Percentiles rank a stretch among this genome's conserved stretches.
Conservation (phyloP, 371 early-diverging fungal genomes). For the Apophysomyces sp. region DNA sequence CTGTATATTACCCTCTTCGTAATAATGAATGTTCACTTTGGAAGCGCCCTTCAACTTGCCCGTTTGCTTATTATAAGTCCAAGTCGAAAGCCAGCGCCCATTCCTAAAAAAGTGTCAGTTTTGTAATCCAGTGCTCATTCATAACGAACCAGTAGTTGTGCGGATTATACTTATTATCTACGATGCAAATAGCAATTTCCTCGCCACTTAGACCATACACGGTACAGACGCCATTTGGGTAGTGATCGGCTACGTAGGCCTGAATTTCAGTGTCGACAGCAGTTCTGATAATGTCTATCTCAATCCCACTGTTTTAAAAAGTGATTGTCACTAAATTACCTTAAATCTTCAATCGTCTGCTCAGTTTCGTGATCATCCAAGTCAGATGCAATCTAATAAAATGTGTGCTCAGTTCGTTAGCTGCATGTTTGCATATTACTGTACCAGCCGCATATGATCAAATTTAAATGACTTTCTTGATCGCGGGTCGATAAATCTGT, state of each 20-base stretch:
- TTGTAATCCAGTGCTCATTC: neutral
- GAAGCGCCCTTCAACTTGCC: conserved; percentile 69
- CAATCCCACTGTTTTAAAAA: neutral
- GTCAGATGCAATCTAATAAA: conserved; percentile 52
- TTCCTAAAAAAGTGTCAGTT: conserved; percentile 54
- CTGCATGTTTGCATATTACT: neutral
- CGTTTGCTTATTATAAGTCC: conserved; percentile 63
- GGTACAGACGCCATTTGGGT: conserved; percentile 69
- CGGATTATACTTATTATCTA: conserved; percentile 89
- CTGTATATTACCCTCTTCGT: conserved; percentile 98
- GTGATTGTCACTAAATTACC: conserved; percentile 21
- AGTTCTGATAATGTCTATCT: conserved; percentile 24
- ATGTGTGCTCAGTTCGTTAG: neutral
- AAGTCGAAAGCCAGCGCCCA: conserved; percentile 89
- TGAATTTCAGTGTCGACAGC: conserved; percentile 64
- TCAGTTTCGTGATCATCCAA: conserved; percentile 56
- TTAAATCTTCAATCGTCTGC: conserved; percentile 47
- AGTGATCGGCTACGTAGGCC: conserved; percentile 75
- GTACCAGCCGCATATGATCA: conserved; percentile 74
- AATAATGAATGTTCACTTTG: conserved; percentile 90
- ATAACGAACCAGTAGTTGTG: conserved; percentile 82
- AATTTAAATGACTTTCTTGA: conserved; percentile 66
- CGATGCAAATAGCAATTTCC: conserved; percentile 67
- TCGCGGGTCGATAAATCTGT: conserved; percentile 74
- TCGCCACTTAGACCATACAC: conserved; percentile 60